These are phyloP conservation scores for Zymoseptoria ardabiliae DNA, from an alignment of 2,329 filamentous ascomycete genomes.

Conservation along the genomic window DNA sequence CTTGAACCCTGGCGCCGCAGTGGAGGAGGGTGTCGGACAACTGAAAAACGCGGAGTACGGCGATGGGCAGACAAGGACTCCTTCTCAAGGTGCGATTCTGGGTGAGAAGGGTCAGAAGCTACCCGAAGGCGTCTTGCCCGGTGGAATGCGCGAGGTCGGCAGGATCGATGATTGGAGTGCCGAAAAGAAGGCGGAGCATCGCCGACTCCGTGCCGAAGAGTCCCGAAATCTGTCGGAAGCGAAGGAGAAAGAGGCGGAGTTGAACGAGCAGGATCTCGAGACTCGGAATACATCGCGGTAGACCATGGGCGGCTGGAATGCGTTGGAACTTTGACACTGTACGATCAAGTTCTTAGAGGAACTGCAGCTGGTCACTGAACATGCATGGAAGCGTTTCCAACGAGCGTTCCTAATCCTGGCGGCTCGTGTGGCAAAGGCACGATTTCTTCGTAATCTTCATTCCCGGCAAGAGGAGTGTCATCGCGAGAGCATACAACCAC, in stretches of 20 bases:
- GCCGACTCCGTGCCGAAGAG: conserved; percentile 23
- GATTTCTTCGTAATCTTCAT: background rate
- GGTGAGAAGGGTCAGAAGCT: conserved; percentile 29
- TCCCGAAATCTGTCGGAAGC: conserved; percentile 21
- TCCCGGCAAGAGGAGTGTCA: background rate
- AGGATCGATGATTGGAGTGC: conserved; percentile 24
- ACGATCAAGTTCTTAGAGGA: background rate
- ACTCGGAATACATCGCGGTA: conserved; percentile 12
- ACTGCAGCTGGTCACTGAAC: too few relatives aligned
- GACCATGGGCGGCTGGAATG: background rate
- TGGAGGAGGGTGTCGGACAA: conserved; percentile 23
- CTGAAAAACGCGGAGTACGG: conserved; percentile 19
- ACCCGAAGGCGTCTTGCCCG: conserved; percentile 26
- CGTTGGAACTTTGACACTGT: background rate
- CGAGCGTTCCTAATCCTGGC: background rate
- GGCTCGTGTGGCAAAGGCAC: background rate
- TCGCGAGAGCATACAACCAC: background rate
- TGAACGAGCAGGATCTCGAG: conserved; percentile 14
- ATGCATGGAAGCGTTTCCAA: background rate
- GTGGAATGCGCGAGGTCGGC: conserved; percentile 25
- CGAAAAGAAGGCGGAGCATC: conserved; percentile 23
- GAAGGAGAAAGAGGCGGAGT: conserved; percentile 19
- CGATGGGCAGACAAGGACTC: conserved; percentile 14
- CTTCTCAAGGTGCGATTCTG: conserved; percentile 18
- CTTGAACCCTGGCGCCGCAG: conserved; percentile 23